Percentiles rank a stretch among this genome's conserved stretches.
These are phyloP conservation scores for Micractinium conductrix DNA, from an alignment of 139 green algal genomes.

Conservation along the genomic window DNA sequence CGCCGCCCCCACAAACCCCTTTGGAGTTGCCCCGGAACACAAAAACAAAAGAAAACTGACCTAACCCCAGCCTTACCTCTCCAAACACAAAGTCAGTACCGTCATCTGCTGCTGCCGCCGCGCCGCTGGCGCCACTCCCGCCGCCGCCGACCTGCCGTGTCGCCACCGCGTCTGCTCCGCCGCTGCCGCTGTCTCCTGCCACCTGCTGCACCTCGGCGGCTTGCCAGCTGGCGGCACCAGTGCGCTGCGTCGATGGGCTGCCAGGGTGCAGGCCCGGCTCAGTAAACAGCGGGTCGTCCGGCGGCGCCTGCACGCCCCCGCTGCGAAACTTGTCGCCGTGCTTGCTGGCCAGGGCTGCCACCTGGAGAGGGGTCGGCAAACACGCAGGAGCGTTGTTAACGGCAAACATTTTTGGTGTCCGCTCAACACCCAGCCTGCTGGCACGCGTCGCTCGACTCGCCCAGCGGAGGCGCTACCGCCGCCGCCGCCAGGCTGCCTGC, in stretches of 20 bases:
- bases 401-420: too few relatives aligned
- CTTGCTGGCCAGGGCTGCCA: not conserved
- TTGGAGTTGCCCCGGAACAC: too few relatives aligned
- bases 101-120: not conserved
- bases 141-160: not conserved
- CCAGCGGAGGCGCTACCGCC: too few relatives aligned
- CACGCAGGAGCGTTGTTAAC: not conserved
- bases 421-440: not conserved
- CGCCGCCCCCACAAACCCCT: too few relatives aligned
- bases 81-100: not conserved
- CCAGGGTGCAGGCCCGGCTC: conserved; percentile 6
- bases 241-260: not conserved
- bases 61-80: too few relatives aligned
- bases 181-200: not conserved
- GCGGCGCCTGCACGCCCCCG: not conserved
- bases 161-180: too few relatives aligned
- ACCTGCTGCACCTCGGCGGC: not conserved
- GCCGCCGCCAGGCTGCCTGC: not conserved
- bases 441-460: not conserved
- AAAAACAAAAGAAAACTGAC: too few relatives aligned
- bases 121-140: not conserved
- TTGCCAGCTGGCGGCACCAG: too few relatives aligned
- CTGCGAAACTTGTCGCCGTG: not conserved
- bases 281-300: not conserved
- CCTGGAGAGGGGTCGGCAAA: not conserved